These are phyloP conservation scores for Neurospora sp. DNA, from an alignment of 495 filamentous ascomycete genomes.

Conservation along the genomic window DNA sequence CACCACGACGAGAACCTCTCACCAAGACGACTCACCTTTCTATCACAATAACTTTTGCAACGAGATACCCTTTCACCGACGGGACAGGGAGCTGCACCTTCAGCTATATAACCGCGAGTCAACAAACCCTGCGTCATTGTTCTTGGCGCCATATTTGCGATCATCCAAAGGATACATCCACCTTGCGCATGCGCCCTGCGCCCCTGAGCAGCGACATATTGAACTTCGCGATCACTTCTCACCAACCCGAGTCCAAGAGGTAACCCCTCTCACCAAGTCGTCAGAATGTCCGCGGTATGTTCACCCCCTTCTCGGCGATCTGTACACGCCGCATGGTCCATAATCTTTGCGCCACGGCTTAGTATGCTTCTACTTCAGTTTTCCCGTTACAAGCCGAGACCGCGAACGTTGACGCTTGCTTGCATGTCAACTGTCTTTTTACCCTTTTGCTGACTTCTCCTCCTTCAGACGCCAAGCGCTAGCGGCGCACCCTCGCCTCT, in stretches of 20 bases:
- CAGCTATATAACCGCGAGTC: conserved; percentile 3
- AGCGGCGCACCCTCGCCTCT: conserved; percentile 1
- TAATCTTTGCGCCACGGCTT: background rate
- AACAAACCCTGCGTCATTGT: conserved; percentile 3
- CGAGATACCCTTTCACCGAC: background rate
- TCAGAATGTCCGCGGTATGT: conserved; percentile 28
- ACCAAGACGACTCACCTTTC: background rate
- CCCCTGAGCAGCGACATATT: background rate
- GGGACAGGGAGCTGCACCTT: background rate
- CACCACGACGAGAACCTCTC: background rate
- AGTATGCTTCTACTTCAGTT: background rate
- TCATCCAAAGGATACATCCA: background rate
- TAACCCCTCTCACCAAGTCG: background rate
- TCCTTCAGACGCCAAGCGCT: conserved; percentile 15
- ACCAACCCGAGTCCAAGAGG: background rate
- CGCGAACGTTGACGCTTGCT: background rate
- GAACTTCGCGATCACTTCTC: background rate
- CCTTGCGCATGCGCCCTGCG: background rate
- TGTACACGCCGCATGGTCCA: background rate
- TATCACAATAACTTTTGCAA: background rate
- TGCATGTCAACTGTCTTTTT: background rate
- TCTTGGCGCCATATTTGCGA: background rate
- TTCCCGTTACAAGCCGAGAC: background rate
- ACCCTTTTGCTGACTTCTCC: background rate
- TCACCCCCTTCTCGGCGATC: background rate